Conservation (phyloP, 1,284 basidiomycete species). For the Trametes versicolor region DNA sequence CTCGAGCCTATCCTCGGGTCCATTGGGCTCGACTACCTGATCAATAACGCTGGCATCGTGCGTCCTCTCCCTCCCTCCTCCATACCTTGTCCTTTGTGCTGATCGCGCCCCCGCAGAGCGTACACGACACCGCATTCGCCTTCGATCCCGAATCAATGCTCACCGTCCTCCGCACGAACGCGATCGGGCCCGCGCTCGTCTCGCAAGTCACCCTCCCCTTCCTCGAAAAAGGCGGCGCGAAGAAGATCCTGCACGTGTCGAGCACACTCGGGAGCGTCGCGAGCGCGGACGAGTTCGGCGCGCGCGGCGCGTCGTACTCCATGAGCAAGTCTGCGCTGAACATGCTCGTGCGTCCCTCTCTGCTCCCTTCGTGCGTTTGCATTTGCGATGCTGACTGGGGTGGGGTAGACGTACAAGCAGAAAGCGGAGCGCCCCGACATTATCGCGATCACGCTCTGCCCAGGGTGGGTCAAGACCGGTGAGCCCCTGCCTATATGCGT, state of each 20-base stretch:
- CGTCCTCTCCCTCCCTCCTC: slow-evolving; percentile 16
- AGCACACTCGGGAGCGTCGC: slow-evolving; percentile 46
- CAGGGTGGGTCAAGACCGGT: slow-evolving; percentile 47
- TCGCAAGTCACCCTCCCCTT: slow-evolving; percentile 43
- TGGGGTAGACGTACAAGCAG: slow-evolving; percentile 46
- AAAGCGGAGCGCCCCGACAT: slow-evolving; percentile 39
- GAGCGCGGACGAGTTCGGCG: slow-evolving; percentile 5
- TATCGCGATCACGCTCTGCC: slow-evolving; percentile 40
- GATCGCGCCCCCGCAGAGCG: not conserved
- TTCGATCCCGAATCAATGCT: slow-evolving; percentile 35
- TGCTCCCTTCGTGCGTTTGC: not conserved
- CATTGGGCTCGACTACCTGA: slow-evolving; percentile 48
- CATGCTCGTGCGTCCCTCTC: slow-evolving; percentile 42
- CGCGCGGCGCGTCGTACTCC: slow-evolving; percentile 39
- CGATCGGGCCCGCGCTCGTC: slow-evolving; percentile 46
- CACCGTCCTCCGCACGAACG: slow-evolving; percentile 43
- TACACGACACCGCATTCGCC: slow-evolving; percentile 38
- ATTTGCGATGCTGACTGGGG: not conserved
- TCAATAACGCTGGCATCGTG: slow-evolving; percentile 51
- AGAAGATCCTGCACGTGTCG: slow-evolving; percentile 49
- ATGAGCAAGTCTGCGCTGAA: slow-evolving; percentile 44
- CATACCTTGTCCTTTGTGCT: not conserved
- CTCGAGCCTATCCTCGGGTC: slow-evolving; percentile 20
- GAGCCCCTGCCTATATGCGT: slow-evolving; percentile 31
- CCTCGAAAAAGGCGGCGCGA: slow-evolving; percentile 45